A percentile compares a stretch with the other conserved stretches of the same genome.
These are phyloP conservation scores for Eucalyptus brandiana DNA, from an alignment of 345 rosid species.

Conservation along the genomic window DNA sequence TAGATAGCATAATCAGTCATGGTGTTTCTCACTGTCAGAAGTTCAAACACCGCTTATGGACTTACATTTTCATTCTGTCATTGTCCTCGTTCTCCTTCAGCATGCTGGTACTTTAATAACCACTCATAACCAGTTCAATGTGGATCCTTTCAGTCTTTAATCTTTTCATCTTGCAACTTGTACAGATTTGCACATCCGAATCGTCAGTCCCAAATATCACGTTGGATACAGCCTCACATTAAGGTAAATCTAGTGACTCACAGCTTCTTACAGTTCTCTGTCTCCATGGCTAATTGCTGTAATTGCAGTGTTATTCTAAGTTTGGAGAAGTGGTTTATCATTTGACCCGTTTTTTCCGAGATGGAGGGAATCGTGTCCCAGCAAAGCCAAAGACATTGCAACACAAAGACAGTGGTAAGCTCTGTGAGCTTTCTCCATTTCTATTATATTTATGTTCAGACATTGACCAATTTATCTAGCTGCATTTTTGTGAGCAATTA, in stretches of 20 bases:
- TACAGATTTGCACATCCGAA: slow-evolving; percentile 65
- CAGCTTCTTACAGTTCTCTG: not conserved
- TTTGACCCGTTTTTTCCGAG: slow-evolving; percentile 82
- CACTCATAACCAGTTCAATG: not conserved
- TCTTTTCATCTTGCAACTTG: slow-evolving; percentile 2
- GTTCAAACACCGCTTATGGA: not conserved
- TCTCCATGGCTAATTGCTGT: not conserved
- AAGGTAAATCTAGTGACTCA: slow-evolving; percentile 27
- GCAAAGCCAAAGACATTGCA: slow-evolving; percentile 17
- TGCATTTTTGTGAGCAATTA: not conserved
- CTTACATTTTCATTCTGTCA: not conserved
- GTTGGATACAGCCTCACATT: slow-evolving; percentile 86
- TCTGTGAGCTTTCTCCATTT: not conserved
- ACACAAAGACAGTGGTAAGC: slow-evolving; percentile 31
- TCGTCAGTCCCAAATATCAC: slow-evolving; percentile 77
- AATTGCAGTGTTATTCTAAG: slow-evolving; percentile 66
- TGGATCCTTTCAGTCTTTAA: not conserved
- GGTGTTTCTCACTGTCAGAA: not conserved
- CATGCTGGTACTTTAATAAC: not conserved
- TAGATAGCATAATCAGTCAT: not conserved
- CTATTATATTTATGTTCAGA: not conserved
- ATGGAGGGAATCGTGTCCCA: slow-evolving; percentile 18
- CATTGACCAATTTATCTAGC: not conserved
- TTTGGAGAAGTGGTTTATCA: slow-evolving; percentile 79
- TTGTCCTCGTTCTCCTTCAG: not conserved